Evolutionary conservation across 192 early-diverging fungal species (phyloP), one percentile per base, ranked within the genome.

Genomic region (Linnemannia zychae): DNA sequence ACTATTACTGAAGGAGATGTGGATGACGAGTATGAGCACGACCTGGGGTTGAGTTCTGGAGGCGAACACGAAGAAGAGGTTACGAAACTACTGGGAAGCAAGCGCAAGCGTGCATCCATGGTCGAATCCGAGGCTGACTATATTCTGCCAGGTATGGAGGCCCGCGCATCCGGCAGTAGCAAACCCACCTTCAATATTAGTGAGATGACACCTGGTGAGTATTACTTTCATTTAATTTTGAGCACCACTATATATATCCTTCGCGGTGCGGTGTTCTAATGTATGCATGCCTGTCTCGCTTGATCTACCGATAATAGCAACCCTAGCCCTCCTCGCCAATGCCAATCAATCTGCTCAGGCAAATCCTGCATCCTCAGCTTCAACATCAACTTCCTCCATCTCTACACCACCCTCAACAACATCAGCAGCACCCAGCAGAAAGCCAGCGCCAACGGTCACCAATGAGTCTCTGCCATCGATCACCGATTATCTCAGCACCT

Each of bases 61-160:
- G 77, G 44, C 22, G 83, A 85, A 20, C 74, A 85, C 12, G 83
- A 79, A 48, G 83, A 79, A n/a, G 83, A 79, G 28, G 69, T 79
- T 15, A 72, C 83, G n/a, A 72, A 75, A 24, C 37, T 72, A 1
- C 31, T 85, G 2, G 83, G 83, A 53, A 76, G 63, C 63, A 85
- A 85, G 50, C 72, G 83, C 24, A 85, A 85, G 47, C 77, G 83
- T 28, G 77, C 77, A 0, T 82, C 81, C 1, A 84, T 71, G 81
- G 77, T 75, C 2, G 72, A 84, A 66, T 66, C 72, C 9, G 77
- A 84, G 12, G 40, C 76, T 11, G 67, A 79, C 46, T 66, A 37
- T 49, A 7, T 68, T 13, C 38, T 79, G 31, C 77, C 81, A 5
- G 81, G 72, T 2, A 83, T 83, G 76, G 81, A 83, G 31, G 18